phyloP scores from a whole-genome alignment of 2,329 filamentous ascomycete genomes.

The Cercospora sp. region DNA sequence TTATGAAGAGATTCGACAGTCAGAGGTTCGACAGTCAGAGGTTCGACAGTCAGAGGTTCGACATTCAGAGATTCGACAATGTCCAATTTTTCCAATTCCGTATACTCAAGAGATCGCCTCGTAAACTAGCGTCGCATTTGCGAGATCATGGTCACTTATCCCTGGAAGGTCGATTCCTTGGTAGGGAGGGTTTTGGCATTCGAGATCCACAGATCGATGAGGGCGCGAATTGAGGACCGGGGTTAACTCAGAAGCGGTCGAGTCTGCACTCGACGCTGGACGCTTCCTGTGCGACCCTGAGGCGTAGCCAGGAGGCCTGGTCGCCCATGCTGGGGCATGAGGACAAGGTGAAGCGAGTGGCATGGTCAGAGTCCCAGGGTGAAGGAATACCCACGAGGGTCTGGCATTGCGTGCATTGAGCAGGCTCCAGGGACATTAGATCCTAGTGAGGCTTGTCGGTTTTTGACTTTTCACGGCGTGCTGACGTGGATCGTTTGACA shows the following conservation, averaged over 20 bases:
- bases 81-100: neutral
- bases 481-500: neutral
- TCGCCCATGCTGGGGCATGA: neutral
- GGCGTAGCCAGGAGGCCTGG: neutral
- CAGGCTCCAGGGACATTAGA: neutral
- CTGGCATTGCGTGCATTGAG: conserved; percentile 8
- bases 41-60: neutral
- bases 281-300: neutral
- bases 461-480: conserved; percentile 13
- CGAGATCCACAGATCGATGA: neutral
- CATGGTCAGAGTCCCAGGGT: neutral
- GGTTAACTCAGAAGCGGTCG: neutral
- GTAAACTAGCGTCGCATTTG: neutral
- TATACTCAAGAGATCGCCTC: neutral
- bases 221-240: neutral
- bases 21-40: neutral
- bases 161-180: neutral
- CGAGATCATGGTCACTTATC: neutral
- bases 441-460: conserved; percentile 11
- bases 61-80: neutral
- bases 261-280: neutral
- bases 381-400: neutral
- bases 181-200: neutral
- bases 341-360: neutral
- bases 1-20: neutral